These are phyloP conservation scores for Candida verbasci DNA, from an alignment of 805 yeast genomes.

Conservation along the genomic window DNA sequence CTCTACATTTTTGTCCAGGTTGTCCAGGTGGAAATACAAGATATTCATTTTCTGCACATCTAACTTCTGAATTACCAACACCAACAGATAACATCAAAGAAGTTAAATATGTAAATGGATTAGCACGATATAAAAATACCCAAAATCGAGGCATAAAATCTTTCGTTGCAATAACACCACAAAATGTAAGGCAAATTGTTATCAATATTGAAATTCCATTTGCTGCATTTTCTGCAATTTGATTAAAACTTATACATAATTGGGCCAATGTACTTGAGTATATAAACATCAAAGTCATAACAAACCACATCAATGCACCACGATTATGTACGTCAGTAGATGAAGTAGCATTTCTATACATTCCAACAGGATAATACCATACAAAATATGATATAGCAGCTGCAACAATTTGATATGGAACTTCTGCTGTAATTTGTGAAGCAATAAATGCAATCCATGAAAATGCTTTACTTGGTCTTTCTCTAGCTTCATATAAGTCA, in stretches of 20 bases:
- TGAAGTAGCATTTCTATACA: conserved; percentile 18
- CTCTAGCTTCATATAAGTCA: conserved; percentile 67
- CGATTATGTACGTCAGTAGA: conserved; percentile 35
- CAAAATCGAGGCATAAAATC: conserved; percentile 60
- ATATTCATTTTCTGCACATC: conserved; percentile 20
- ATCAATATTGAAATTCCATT: conserved; percentile 53
- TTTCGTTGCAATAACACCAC: conserved; percentile 69
- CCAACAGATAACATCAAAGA: conserved; percentile 25
- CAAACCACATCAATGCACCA: conserved; percentile 55
- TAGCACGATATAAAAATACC: conserved; percentile 33
- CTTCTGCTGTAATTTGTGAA: conserved; percentile 61
- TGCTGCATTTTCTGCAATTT: conserved; percentile 60
- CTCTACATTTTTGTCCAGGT: conserved; percentile 21
- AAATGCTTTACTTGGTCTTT: conserved; percentile 68
- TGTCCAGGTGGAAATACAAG: conserved; percentile 17
- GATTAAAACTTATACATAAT: conserved; percentile 53
- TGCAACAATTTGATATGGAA: conserved; percentile 57
- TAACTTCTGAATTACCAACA: conserved; percentile 23
- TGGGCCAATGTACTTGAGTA: conserved; percentile 59
- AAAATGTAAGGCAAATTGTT: conserved; percentile 62
- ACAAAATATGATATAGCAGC: conserved; percentile 65
- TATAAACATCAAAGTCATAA: conserved; percentile 40
- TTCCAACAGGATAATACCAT: conserved; percentile 42
- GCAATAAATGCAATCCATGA: conserved; percentile 60
- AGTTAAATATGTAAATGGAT: conserved; percentile 32